These are phyloP conservation scores for Graphium sp. DNA, from an alignment of 2,329 filamentous ascomycete genomes.

Conservation along the genomic window DNA sequence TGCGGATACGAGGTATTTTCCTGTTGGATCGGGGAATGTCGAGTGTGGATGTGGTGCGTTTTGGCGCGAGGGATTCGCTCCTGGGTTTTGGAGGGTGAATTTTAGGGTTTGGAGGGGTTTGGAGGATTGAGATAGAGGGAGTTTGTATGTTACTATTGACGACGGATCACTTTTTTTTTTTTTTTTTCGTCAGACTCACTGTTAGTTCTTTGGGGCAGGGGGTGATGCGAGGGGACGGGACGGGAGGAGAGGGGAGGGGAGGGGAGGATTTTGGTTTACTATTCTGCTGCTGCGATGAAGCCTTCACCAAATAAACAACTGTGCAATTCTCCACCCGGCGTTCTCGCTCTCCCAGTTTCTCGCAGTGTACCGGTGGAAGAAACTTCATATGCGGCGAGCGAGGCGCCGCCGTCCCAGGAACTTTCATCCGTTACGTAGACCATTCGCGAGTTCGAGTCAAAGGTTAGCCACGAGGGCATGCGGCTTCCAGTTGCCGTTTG, in stretches of 20 bases:
- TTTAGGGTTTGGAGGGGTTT: slow-evolving; percentile 17
- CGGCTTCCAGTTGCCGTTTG: slow-evolving; percentile 5
- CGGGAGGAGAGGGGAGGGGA: too few species aligned
- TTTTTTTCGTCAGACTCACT: not conserved
- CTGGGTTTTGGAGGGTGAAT: slow-evolving; percentile 22
- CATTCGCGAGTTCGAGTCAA: slow-evolving; percentile 5
- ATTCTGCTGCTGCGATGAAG: slow-evolving; percentile 25
- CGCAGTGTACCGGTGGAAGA: slow-evolving; percentile 14
- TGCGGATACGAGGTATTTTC: slow-evolving; percentile 28
- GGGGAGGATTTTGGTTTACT: slow-evolving; percentile 18
- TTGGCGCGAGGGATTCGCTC: slow-evolving; percentile 29
- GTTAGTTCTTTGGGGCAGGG: slow-evolving; percentile 6
- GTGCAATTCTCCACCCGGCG: slow-evolving; percentile 20
- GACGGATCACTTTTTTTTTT: slow-evolving; percentile 17
- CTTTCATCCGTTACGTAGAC: slow-evolving; percentile 8
- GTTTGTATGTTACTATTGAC: slow-evolving; percentile 23
- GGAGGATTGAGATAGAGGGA: slow-evolving; percentile 15
- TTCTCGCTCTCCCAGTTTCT: slow-evolving; percentile 13
- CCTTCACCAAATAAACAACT: slow-evolving; percentile 20
- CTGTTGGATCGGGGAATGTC: slow-evolving; percentile 28
- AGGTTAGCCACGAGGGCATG: slow-evolving; percentile 8
- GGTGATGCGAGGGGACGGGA: not conserved
- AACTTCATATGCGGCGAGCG: slow-evolving; percentile 16
- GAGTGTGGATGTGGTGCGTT: slow-evolving; percentile 37
- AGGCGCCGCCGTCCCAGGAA: slow-evolving; percentile 8